Conservation (phyloP, 176 grass and related monocot genomes). For the Hsuehochloa calcarea region DNA sequence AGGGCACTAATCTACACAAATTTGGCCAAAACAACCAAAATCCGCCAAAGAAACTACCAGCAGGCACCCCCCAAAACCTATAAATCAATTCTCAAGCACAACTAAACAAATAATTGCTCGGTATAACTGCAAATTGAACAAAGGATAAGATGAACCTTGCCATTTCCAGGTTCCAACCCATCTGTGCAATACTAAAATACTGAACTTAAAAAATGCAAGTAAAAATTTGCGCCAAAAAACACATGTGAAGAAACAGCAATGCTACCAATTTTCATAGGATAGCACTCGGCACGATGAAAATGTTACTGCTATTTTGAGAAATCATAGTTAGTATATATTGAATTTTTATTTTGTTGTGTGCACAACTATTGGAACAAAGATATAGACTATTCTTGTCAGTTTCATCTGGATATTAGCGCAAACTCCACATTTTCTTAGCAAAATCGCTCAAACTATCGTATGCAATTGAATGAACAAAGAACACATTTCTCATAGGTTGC, state of each 20-base stretch:
- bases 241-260: neutral
- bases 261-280: neutral
- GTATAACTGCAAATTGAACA: neutral
- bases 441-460: neutral
- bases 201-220: neutral
- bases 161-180: neutral
- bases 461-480: neutral
- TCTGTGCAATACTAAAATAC: neutral
- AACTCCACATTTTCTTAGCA: neutral
- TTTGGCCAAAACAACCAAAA: too few relatives aligned
- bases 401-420: neutral
- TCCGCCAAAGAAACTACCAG: too few relatives aligned
- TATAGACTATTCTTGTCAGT: neutral
- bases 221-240: neutral
- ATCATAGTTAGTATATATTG: neutral
- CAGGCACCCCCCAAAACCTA: too few relatives aligned
- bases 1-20: too few relatives aligned
- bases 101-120: neutral
- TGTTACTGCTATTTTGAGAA: neutral
- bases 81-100: too few relatives aligned
- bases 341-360: neutral
- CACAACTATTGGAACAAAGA: neutral
- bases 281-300: neutral
- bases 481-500: neutral
- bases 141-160: neutral